Evolutionary conservation across 2,329 filamentous ascomycete species (phyloP), one percentile per base, ranked within the genome.

Genomic region (Hypoxylon sp.): DNA sequence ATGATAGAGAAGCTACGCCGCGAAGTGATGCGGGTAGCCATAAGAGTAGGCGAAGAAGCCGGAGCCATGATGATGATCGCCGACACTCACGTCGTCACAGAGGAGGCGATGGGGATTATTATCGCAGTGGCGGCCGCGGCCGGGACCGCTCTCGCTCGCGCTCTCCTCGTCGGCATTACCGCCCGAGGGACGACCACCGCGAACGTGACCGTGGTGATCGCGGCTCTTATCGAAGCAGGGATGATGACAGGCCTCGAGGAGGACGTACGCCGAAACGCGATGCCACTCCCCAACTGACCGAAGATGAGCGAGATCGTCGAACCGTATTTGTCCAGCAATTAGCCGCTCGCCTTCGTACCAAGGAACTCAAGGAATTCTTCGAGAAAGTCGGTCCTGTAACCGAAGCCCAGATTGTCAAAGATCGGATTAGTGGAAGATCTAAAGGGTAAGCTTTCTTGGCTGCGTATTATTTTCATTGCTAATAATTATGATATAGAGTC

Each of bases 251-350:
- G 44, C 75, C 79, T 28, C 78, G 80, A 51, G 75, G 72, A 61
- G 72, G 71, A 28, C 72, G 73, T 54, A 75, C 72, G 11, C 74
- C 78, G 38, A 82, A 78, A 73, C 80, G 79, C 71, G 85, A 87
- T 67, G 78, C 78, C 60, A 89, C 91, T 55, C 91, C 93, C 26
- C 89, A 92, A 76, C 88, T 92, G 65, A 97, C 92, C 74, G 94
- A 97, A 79, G 96, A 98, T 80, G 96, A 99, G 81, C 91, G 95
- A 76, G 96, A 99, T 82, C 91, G 93, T 73, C 92, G 96, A 74
- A 99, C 96, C 62, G 93, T 99, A 64, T 99, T 99, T 78, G 96
- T 99, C 58, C 96, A 99, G 83, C 96, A 99, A 81, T 91, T 99
- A 76, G 96, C 96, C 72, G 94, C 94, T 71, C 92, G 96, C 76